Percentiles rank a stretch among this genome's conserved stretches.
Evolutionary conservation across 2,329 filamentous ascomycete genomes (phyloP).

Genomic region (Pleurostoma richardsiae): DNA sequence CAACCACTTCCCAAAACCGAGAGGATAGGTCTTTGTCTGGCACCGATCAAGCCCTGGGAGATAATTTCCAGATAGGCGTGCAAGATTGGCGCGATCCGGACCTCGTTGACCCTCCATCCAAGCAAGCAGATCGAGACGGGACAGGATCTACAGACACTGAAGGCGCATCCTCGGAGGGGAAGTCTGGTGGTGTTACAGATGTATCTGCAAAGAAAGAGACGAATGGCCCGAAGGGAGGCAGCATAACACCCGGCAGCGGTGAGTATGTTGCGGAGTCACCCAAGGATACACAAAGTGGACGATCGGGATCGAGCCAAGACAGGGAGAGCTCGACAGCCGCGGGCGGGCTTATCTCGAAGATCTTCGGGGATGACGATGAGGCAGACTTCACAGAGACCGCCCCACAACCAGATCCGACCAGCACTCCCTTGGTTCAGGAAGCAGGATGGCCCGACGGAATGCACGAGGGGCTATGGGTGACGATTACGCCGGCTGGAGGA

Average conservation of each 20-base stretch:
- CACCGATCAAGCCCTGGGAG: slow-evolving; percentile 25
- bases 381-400: slow-evolving; percentile 22
- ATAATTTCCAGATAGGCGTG: slow-evolving; percentile 76
- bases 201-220: slow-evolving; percentile 14
- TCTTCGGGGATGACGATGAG: slow-evolving; percentile 41
- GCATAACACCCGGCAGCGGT: slow-evolving; percentile 66
- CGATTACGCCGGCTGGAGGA: slow-evolving; percentile 83
- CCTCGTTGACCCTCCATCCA: slow-evolving; percentile 47
- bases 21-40: slow-evolving; percentile 12
- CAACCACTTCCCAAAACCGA: slow-evolving; percentile 26
- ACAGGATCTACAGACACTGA: too few relatives aligned
- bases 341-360: slow-evolving; percentile 38
- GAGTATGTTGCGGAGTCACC: slow-evolving; percentile 50
- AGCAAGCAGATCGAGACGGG: too few relatives aligned
- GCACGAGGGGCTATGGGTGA: slow-evolving; percentile 90
- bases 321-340: slow-evolving; percentile 12
- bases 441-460: slow-evolving; percentile 24
- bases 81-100: slow-evolving; percentile 84
- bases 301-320: slow-evolving; percentile 12
- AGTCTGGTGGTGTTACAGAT: not conserved
- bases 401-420: slow-evolving; percentile 17
- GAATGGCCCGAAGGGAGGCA: slow-evolving; percentile 53
- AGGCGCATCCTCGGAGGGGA: not conserved
- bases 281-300: slow-evolving; percentile 16
- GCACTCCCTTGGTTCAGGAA: slow-evolving; percentile 4